A percentile compares a stretch with the other conserved stretches of the same genome.
Conservation (phyloP, 371 early-diverging fungal genomes). For the Aphelidium insulamus region DNA sequence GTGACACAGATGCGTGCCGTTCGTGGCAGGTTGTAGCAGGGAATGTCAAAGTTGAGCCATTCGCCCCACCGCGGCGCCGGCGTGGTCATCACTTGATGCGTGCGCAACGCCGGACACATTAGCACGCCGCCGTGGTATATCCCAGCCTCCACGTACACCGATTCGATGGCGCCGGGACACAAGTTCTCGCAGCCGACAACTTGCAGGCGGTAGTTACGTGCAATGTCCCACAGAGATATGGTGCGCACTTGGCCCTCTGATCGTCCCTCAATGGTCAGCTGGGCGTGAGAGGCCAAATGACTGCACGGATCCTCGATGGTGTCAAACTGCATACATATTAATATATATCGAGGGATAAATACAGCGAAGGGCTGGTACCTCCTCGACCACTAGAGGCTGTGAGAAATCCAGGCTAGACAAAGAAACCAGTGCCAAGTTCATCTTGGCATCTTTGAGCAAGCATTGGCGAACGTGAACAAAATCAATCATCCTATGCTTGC, state of each 20-base stretch:
- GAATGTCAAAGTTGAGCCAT: conserved; percentile 2
- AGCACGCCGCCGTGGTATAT: conserved; percentile 1
- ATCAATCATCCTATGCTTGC: not conserved
- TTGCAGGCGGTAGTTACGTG: conserved; percentile 1
- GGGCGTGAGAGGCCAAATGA: not conserved
- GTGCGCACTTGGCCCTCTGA: not conserved
- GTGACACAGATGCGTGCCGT: conserved; percentile 3
- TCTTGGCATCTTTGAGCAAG: not conserved
- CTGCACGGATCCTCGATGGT: not conserved
- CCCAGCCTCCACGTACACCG: not conserved
- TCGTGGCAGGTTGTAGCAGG: conserved; percentile 1
- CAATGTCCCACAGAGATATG: conserved; percentile 1
- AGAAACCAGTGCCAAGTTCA: not conserved
- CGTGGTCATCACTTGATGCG: not conserved
- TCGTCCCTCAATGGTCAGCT: not conserved
- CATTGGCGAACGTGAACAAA: not conserved
- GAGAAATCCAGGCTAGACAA: not conserved
- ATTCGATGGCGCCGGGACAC: not conserved
- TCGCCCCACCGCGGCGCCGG: not conserved
- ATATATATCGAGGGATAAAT: too few relatives aligned
- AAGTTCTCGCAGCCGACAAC: not conserved
- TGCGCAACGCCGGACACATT: conserved; percentile 1
- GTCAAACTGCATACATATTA: too few relatives aligned
- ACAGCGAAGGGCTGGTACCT: not conserved
- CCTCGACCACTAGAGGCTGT: not conserved